Percentiles rank a stretch among this genome's conserved stretches.
Evolutionary conservation across 768 basidiomycete species (phyloP).

Genomic region (Artomyces pyxidatus): DNA sequence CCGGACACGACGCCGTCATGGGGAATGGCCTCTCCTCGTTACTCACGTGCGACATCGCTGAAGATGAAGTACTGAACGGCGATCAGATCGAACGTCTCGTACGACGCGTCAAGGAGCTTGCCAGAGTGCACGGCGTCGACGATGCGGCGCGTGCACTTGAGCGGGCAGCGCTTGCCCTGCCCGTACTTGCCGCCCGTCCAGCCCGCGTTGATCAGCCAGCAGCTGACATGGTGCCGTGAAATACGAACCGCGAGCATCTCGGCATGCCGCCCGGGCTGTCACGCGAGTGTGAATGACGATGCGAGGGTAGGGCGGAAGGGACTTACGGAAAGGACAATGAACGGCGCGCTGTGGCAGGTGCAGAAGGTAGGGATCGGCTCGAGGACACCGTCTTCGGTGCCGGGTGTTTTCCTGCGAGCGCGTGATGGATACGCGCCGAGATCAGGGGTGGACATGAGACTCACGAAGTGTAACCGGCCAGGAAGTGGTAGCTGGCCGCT

Average conservation of each 20-base stretch:
- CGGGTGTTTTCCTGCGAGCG: conserved; percentile 78
- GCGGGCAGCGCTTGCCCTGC: conserved; percentile 90
- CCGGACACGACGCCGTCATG: too few relatives aligned
- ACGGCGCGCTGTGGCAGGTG: conserved; percentile 98
- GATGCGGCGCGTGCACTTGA: conserved; percentile 92
- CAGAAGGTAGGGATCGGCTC: conserved; percentile 99
- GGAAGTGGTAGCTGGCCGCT: conserved; percentile 95
- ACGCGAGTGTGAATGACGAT: not conserved
- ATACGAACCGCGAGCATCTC: conserved; percentile 95
- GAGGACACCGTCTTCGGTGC: conserved; percentile 94
- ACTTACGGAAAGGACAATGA: conserved; percentile 90
- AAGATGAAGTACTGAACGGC: conserved; percentile 75
- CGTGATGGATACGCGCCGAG: not conserved
- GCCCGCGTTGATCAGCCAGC: conserved; percentile 99
- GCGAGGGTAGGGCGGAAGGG: not conserved
- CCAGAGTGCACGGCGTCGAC: conserved; percentile 97
- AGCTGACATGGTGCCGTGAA: conserved; percentile 80
- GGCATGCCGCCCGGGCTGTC: conserved; percentile 87
- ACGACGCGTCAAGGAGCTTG: conserved; percentile 79
- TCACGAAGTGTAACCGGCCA: conserved; percentile 94
- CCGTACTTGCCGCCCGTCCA: conserved; percentile 96
- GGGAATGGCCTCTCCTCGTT: too few relatives aligned
- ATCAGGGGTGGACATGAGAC: conserved; percentile 20
- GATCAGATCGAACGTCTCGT: conserved; percentile 78
- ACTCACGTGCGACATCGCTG: conserved; percentile 82